Percentiles rank a stretch among this genome's conserved stretches.
These are phyloP conservation scores for Comarum palustre DNA, from an alignment of 306 rosid genomes.

Conservation along the genomic window DNA sequence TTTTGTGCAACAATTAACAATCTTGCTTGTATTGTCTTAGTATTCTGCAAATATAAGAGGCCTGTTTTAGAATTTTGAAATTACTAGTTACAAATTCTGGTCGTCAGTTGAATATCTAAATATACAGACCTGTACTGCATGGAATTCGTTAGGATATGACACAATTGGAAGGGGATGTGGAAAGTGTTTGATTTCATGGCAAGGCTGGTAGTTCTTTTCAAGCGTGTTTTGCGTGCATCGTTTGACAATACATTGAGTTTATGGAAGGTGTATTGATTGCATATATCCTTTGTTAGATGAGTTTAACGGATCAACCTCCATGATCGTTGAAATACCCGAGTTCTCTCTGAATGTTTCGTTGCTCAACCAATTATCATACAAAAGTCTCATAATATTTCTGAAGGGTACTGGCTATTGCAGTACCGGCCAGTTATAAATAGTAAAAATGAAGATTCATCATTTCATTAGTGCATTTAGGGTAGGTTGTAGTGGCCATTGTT, in stretches of 20 bases:
- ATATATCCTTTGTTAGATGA: neutral
- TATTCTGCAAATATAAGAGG: slow-evolving; percentile 20
- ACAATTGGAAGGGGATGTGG: neutral
- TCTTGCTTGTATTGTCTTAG: slow-evolving; percentile 21
- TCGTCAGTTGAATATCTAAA: neutral
- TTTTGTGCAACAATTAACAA: neutral
- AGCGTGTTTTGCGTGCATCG: neutral
- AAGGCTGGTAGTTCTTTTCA: neutral
- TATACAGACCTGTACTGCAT: neutral
- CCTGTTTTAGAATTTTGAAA: slow-evolving; percentile 8
- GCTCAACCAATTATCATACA: neutral
- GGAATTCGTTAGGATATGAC: neutral
- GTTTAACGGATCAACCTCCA: neutral
- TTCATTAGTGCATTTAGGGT: too few species aligned
- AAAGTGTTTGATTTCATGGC: neutral
- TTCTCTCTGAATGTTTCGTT: neutral
- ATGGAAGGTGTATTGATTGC: neutral
- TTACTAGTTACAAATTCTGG: neutral
- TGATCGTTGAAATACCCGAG: neutral
- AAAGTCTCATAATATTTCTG: neutral
- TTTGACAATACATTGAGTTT: neutral
- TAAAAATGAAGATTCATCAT: too few species aligned
- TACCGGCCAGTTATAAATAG: too few species aligned
- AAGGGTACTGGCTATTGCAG: too few species aligned
- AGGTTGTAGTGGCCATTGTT: too few species aligned